phyloP scores from a whole-genome alignment of 495 filamentous ascomycete genomes.

The Trichoderma reesei region DNA sequence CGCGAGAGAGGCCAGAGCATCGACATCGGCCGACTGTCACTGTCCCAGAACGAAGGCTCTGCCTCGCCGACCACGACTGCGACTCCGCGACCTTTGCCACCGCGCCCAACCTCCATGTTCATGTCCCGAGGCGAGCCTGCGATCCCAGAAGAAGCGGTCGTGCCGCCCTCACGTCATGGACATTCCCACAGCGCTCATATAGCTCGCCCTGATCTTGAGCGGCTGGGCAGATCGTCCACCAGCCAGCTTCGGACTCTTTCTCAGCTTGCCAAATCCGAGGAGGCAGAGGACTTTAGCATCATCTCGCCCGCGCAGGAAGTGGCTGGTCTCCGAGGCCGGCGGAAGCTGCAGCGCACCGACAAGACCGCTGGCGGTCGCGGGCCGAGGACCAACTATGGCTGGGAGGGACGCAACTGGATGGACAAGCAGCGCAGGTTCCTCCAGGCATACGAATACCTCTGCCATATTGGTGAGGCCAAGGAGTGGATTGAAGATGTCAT shows the following conservation, averaged over 20 bases:
- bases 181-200: slow-evolving; percentile 34
- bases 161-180: slow-evolving; percentile 19
- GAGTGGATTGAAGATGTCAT: slow-evolving; percentile 98
- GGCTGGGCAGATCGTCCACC: slow-evolving; percentile 73
- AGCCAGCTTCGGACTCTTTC: slow-evolving; percentile 84
- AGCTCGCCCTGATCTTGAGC: slow-evolving; percentile 61
- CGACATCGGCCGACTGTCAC: slow-evolving; percentile 39
- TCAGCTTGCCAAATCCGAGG: slow-evolving; percentile 64
- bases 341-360: slow-evolving; percentile 61
- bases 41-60: slow-evolving; percentile 22
- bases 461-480: slow-evolving; percentile 98
- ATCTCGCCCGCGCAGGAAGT: slow-evolving; percentile 69
- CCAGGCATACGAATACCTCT: slow-evolving; percentile 97
- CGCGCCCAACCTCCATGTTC: slow-evolving; percentile 46
- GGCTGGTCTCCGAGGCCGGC: slow-evolving; percentile 72
- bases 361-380: slow-evolving; percentile 37
- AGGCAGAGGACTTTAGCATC: slow-evolving; percentile 70
- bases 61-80: slow-evolving; percentile 23
- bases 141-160: slow-evolving; percentile 16
- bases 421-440: slow-evolving; percentile 94
- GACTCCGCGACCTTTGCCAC: slow-evolving; percentile 26
- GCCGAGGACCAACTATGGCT: slow-evolving; percentile 44
- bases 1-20: slow-evolving; percentile 42
- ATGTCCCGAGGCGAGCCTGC: slow-evolving; percentile 40
- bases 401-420: slow-evolving; percentile 93